phyloP scores from a whole-genome alignment of 202 grass and related monocot genomes.

The Zizania palustris region DNA sequence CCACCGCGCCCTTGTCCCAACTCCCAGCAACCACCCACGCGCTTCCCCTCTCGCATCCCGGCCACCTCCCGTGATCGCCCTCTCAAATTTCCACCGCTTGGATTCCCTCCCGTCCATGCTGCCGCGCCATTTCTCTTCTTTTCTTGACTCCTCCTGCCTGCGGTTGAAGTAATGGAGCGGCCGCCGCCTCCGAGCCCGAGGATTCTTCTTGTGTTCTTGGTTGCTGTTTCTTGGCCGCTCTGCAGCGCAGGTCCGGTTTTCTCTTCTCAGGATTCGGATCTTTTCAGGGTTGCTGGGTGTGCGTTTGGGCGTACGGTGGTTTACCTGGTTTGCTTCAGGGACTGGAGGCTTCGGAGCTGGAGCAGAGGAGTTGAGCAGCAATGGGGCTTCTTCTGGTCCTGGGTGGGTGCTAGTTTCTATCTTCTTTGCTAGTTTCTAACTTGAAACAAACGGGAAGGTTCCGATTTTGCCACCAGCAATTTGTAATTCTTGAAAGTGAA shows the following conservation, averaged over 20 bases:
- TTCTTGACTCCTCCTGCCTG: constrained; percentile 21
- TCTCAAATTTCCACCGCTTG: neutral
- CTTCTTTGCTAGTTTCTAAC: neutral
- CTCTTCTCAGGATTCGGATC: neutral
- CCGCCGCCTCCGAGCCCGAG: constrained; percentile 1
- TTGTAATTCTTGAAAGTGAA: neutral
- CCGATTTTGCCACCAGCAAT: neutral
- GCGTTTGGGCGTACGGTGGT: constrained; percentile 29
- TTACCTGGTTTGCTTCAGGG: constrained; percentile 41
- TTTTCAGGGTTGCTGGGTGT: constrained; percentile 11
- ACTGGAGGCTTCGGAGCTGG: constrained; percentile 35
- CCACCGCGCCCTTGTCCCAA: constrained; percentile 26
- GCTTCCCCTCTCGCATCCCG: constrained; percentile 21
- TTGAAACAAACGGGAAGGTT: neutral
- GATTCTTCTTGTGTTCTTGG: constrained; percentile 28
- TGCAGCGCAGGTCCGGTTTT: constrained; percentile 32
- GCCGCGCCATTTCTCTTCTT: neutral
- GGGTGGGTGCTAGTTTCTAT: constrained; percentile 30
- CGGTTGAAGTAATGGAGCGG: constrained; percentile 36
- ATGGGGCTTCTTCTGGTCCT: constrained; percentile 40
- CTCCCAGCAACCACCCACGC: constrained; percentile 38
- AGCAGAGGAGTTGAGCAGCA: constrained; percentile 26
- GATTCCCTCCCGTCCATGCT: neutral
- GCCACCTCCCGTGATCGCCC: neutral
- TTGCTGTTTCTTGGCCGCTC: constrained; percentile 31